Evolutionary conservation across 2,329 filamentous ascomycete species (phyloP).

Genomic region (Pseudohalonectria lignicola): DNA sequence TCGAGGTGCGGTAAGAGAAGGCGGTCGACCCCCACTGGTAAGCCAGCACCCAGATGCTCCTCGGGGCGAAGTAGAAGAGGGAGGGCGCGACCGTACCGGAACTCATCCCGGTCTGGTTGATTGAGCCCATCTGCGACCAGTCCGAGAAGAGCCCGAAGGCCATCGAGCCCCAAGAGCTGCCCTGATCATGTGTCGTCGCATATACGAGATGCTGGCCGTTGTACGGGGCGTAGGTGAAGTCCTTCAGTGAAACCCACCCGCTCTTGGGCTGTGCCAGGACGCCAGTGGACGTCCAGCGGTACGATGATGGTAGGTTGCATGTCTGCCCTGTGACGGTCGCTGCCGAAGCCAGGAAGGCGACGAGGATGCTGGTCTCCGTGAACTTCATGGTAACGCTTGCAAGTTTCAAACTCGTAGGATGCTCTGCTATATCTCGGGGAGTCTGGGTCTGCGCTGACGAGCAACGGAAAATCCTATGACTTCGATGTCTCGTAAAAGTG

Average conservation of each 20-base stretch:
- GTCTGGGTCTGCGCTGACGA: no score
- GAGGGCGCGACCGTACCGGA: conserved; percentile 43
- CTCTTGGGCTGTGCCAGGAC: conserved; percentile 38
- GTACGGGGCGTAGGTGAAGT: conserved; percentile 45
- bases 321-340: conserved; percentile 10
- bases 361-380: no score
- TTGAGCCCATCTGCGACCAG: conserved; percentile 38
- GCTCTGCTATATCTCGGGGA: no score
- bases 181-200: conserved; percentile 32
- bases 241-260: conserved; percentile 49
- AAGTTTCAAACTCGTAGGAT: no score
- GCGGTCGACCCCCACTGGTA: conserved; percentile 51
- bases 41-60: conserved; percentile 52
- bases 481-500: no score
- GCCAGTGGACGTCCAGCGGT: conserved; percentile 41
- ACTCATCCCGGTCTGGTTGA: conserved; percentile 39
- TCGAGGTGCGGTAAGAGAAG: conserved; percentile 50
- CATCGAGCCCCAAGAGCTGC: conserved; percentile 43
- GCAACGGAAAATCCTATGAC: no score
- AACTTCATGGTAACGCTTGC: no score
- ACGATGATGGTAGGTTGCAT: conserved; percentile 42
- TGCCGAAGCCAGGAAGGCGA: conserved; percentile 11
- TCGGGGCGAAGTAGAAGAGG: conserved; percentile 51
- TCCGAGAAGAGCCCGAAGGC: conserved; percentile 42
- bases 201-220: conserved; percentile 53